phyloP scores from a whole-genome alignment of 148 eudicot genomes.

The Dysphania ambrosioides region DNA sequence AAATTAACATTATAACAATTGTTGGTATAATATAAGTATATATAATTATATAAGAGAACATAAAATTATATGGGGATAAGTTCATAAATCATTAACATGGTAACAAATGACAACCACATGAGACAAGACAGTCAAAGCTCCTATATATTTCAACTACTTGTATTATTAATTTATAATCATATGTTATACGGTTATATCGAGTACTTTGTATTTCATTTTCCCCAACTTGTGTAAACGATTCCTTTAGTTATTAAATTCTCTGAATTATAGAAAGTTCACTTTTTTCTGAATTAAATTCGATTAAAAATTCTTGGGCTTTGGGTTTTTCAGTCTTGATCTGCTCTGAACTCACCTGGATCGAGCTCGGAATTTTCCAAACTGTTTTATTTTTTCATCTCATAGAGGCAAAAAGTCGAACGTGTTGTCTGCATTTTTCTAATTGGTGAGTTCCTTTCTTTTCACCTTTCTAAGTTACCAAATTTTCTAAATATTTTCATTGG shows the following conservation, averaged over 20 bases:
- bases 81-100: too few species aligned
- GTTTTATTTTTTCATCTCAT: conserved; percentile 24
- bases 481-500: conserved; percentile 3
- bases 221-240: conserved; percentile 5
- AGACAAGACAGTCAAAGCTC: too few species aligned
- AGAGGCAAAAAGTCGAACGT: conserved; percentile 40
- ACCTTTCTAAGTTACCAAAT: not conserved
- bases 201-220: too few species aligned
- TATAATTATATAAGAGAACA: too few species aligned
- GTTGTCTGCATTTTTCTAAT: conserved; percentile 20
- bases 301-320: too few species aligned
- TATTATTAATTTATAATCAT: too few species aligned
- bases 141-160: too few species aligned
- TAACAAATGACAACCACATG: too few species aligned
- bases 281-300: conserved; percentile 5
- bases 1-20: too few species aligned
- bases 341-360: conserved; percentile 20
- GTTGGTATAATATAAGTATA: too few species aligned
- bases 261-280: not conserved
- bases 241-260: not conserved
- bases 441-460: conserved; percentile 20
- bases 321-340: not conserved
- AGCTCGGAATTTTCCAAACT: not conserved
- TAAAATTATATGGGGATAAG: too few species aligned
- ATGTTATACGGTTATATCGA: too few species aligned